Conservation (phyloP, 2,329 filamentous ascomycete species). For the Ceratocystis colombiana region DNA sequence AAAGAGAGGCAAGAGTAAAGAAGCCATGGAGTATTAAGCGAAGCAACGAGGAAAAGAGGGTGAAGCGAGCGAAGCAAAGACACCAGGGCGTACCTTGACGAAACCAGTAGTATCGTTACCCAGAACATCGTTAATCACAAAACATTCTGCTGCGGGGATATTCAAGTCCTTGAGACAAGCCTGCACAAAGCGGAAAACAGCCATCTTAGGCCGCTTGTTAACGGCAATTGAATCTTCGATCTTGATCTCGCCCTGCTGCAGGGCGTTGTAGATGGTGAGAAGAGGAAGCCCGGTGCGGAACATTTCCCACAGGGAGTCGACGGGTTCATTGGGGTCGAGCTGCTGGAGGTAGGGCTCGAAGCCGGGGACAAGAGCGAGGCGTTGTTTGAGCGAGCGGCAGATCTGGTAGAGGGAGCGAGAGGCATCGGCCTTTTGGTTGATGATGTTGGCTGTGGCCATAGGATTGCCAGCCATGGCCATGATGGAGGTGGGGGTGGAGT, state of each 20-base stretch:
- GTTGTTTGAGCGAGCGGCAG: constrained; percentile 72
- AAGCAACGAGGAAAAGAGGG: neutral
- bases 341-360: constrained; percentile 67
- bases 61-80: neutral
- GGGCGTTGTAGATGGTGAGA: constrained; percentile 77
- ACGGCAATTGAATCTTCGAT: constrained; percentile 56
- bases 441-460: constrained; percentile 80
- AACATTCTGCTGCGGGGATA: constrained; percentile 71
- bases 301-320: constrained; percentile 82
- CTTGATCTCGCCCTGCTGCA: constrained; percentile 59
- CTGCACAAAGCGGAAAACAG: constrained; percentile 85
- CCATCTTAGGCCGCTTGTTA: constrained; percentile 71
- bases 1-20: neutral
- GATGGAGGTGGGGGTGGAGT: constrained; percentile 26
- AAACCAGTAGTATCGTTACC: constrained; percentile 94
- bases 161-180: constrained; percentile 75
- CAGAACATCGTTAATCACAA: constrained; percentile 84
- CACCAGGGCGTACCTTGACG: constrained; percentile 60
- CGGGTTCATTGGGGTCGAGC: constrained; percentile 63
- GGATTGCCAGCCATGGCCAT: constrained; percentile 48
- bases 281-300: constrained; percentile 76
- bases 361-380: constrained; percentile 70
- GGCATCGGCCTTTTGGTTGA: constrained; percentile 92
- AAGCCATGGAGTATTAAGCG: neutral
- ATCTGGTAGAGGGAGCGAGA: constrained; percentile 90